These are phyloP conservation scores for Botrytis galanthina DNA, from an alignment of 2,329 filamentous ascomycete species.

Conservation along the genomic window DNA sequence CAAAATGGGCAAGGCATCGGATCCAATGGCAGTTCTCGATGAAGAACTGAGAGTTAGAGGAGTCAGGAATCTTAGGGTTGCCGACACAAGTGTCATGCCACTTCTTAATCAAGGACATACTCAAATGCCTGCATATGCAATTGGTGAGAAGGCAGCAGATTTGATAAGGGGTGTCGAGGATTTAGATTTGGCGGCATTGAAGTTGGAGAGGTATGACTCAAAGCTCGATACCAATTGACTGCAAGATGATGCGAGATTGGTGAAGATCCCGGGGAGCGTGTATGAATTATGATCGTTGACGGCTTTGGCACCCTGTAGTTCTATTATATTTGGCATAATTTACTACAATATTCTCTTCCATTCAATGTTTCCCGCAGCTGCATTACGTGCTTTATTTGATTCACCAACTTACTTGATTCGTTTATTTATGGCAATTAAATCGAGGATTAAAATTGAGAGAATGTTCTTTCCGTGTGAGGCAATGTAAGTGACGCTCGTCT, in stretches of 20 bases:
- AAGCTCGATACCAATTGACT: background rate
- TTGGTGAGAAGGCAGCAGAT: constrained; percentile 54
- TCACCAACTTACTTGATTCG: background rate
- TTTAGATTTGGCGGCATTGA: constrained; percentile 3
- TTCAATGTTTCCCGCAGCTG: background rate
- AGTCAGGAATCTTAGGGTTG: constrained; percentile 33
- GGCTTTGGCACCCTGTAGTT: background rate
- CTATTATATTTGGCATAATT: background rate
- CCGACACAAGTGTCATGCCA: constrained; percentile 35
- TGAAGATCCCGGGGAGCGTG: background rate
- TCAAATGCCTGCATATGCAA: constrained; percentile 57
- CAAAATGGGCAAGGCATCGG: constrained; percentile 51
- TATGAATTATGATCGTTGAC: background rate
- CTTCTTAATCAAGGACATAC: constrained; percentile 50
- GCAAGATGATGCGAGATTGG: no score
- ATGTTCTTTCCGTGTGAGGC: background rate
- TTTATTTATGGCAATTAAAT: background rate
- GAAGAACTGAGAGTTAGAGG: constrained; percentile 30
- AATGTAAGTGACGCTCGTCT: no score
- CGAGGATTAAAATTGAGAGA: background rate
- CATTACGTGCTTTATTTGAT: no score
- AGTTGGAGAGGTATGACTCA: background rate
- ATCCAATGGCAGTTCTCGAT: constrained; percentile 43
- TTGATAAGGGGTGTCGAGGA: constrained; percentile 45
- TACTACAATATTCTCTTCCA: background rate